Base-by-base conservation (phyloP, 306 rosid genomes). In the Dryas alaskensis region DNA sequence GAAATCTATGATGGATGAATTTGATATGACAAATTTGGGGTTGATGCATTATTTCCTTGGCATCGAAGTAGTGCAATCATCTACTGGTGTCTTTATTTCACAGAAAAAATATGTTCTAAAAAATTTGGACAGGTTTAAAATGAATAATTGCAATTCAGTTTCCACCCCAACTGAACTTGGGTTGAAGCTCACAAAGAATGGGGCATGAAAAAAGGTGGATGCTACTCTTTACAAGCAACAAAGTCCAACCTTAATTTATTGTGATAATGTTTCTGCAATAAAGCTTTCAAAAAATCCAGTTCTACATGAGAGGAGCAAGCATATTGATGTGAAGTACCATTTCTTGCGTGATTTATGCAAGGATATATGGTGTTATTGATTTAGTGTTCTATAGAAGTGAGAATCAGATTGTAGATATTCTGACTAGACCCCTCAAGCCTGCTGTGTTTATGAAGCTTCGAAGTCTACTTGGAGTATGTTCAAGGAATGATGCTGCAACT, bases 11-110 rank as follows among this genome's bases (percentile, higher is more conserved):
- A 51, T n/a, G 66, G 7, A 14, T 4, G 63, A 67, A 19, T 45
- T 67, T 70, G 75, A 70, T 1, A 70, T 54, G 64, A 27, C n/a
- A 16, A 39, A 71, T 49, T 45, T 73, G 63, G 69, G 59, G 14
- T 2, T 11, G 49, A 65, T 65, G 69, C 10, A 4, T 43, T 65
- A 65, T 14, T 65, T 65, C 48, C 69, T 73, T 60, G 60, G 69
- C 43, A 73, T 62, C 0, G 44, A 57, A 13, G 49, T 57, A 13
- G 11, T 25, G 10, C 16, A 61, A 19, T 25, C 19, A 13, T 7
- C 19, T 31, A 7, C n/a, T 6, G 7, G 45, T 11, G 17, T 8
- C 13, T 48, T 73, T n/a, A 60, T 73, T 0, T 22, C n/a, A 10
- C 50, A 70, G 11, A 70, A 53, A 22, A 67, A 46, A 8, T 51